Evolutionary conservation across 1,139 yeast species (phyloP), one percentile per base, ranked within the genome.

Genomic region (Lodderomyces margitis): DNA sequence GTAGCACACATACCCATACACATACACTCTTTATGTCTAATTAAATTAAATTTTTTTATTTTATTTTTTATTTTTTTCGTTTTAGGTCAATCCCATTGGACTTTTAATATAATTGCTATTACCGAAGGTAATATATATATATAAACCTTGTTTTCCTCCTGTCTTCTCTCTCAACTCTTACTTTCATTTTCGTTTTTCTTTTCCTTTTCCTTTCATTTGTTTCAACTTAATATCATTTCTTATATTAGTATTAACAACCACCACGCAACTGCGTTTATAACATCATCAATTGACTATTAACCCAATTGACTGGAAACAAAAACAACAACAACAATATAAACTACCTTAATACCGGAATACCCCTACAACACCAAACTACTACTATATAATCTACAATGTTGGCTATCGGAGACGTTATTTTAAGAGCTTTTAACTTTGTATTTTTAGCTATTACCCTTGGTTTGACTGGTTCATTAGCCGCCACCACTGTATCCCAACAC

Each of bases 381-480:
- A 27, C 17, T 20, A 36, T 21, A n/a, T 15, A 15, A 27, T 36
- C 35, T 43, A 62, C 37, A 48, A 73, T 73, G 78, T 74, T 80
- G 59, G 83, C 87, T 44, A 78, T 83, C 58, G 83, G 87, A 58
- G 95, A 87, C 66, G 74, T 83, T 54, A 68, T 82, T 50, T 77
- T 88, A 58, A 84, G 97, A 74, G 71, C 69, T 38, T 58, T 82
- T 45, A 85, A 88, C 74, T 85, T 89, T 58, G 68, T 80, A 55
- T 81, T 87, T 64, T 78, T 89, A 51, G 80, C 81, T 44, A 77
- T 89, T 59, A 79, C 83, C 46, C 79, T 92, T 52, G 98, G 96
- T 61, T 74, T 92, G 58, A 79, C 92, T 49, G 95, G 88, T 50
- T 83, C 94, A 11, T 75, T 89, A 54, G 88, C 94, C 46, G 87